Base-by-base conservation (phyloP, 768 basidiomycete genomes). In the Termitomyces sp. region DNA sequence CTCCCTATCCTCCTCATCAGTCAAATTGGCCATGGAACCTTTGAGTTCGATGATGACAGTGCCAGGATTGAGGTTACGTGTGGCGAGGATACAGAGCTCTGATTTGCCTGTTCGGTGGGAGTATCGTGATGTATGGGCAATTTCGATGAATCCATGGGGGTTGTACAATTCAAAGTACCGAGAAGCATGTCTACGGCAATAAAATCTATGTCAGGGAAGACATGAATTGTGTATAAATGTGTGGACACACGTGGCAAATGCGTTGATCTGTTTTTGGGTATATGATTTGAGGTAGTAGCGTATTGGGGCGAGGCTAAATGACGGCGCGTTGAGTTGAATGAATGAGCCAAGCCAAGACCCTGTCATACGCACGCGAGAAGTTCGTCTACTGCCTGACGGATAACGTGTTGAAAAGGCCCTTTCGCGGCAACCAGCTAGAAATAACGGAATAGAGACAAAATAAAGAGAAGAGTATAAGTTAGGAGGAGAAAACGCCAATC, bases 81-180 rank as follows among this genome's bases (percentile, higher is more conserved):
- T 93, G 31, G 91, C 91, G 50, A 93, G 78, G 51, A 93, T 92
- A 64, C 92, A 94, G 14, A 94, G 72, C 67, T 94, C 91, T 31
- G 89, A 89, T 72, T 94, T 94, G 63, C 91, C 92, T 31, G 91
- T 94, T 58, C 81, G 82, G 71, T 91, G 86, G 42, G 91, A 85
- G 69, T 94, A 94, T 28, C 91, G 84, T 30, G 89, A 91, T 0
- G 91, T 94, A 71, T 91, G 90, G 3, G 91, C 85, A 60, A 94
- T 91, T 73, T 94, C 91, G 61, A 94, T 92, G 56, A 80, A 84
- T 50, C 91, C 92, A 11, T 80, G 79, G 33, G 91, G 89, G 63
- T 89, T 78, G 70, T 94, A 94, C 44, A 94, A 80, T 67, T 93
- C 91, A 64, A 93, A 86, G 70, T 94, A 94, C 37, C 91, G 88